Evolutionary conservation across 2,329 filamentous ascomycete species (phyloP).

Genomic region (Monilinia vaccinii-corymbosi): DNA sequence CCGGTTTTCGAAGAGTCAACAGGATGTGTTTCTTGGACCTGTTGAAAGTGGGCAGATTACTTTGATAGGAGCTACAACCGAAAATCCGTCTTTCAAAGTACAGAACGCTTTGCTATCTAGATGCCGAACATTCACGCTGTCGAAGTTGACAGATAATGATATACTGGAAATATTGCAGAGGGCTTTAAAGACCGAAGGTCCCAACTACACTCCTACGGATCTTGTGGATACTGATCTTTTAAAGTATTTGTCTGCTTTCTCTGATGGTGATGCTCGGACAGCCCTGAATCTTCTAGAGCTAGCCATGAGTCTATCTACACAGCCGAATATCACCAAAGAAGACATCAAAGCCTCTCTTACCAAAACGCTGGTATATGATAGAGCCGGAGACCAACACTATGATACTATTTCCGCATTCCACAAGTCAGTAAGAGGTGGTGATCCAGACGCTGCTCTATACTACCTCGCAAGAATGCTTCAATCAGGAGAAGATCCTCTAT

Average conservation of each 20-base stretch:
- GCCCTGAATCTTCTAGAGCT: constrained; percentile 88
- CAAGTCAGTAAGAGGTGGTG: constrained; percentile 83
- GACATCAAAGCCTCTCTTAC: constrained; percentile 77
- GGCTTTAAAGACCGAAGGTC: constrained; percentile 57
- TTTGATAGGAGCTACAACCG: constrained; percentile 89
- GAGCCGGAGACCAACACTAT: constrained; percentile 93
- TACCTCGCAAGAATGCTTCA: constrained; percentile 95
- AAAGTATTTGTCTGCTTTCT: constrained; percentile 72
- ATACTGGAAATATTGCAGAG: constrained; percentile 65
- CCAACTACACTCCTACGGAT: constrained; percentile 33
- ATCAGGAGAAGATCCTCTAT: constrained; percentile 87
- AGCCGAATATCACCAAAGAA: constrained; percentile 58
- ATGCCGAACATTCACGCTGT: constrained; percentile 82
- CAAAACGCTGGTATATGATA: constrained; percentile 89
- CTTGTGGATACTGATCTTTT: constrained; percentile 73
- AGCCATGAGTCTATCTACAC: constrained; percentile 65
- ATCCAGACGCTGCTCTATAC: constrained; percentile 83
- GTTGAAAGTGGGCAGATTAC: constrained; percentile 88
- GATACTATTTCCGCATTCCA: constrained; percentile 96
- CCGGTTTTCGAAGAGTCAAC: constrained; percentile 65
- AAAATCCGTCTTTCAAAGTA: constrained; percentile 93
- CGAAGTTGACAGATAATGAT: constrained; percentile 63
- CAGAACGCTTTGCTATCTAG: constrained; percentile 79
- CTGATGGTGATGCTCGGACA: constrained; percentile 87
- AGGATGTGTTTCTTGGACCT: constrained; percentile 88